Conservation (phyloP, 768 basidiomycete genomes). For the Phlegmacium glaucopus region DNA sequence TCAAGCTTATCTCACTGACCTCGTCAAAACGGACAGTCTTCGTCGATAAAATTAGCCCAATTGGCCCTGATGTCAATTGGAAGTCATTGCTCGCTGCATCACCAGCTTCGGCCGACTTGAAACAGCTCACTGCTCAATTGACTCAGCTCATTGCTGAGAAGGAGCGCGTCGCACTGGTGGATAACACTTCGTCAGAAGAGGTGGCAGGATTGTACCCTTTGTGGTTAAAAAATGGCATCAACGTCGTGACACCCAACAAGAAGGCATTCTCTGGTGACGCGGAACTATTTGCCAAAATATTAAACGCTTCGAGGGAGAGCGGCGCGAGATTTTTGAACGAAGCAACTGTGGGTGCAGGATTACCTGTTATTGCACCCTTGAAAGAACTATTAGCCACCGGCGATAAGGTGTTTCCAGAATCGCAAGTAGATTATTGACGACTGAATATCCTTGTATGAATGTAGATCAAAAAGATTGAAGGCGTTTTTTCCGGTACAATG, state of each 20-base stretch:
- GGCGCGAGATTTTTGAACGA: conserved; percentile 80
- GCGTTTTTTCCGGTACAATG: conserved; percentile 96
- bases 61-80: conserved; percentile 34
- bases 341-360: conserved; percentile 91
- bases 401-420: conserved; percentile 59
- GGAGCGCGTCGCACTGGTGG: conserved; percentile 69
- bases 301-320: conserved; percentile 51
- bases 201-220: conserved; percentile 81
- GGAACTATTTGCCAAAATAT: conserved; percentile 64
- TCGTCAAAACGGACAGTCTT: conserved; percentile 64
- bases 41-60: conserved; percentile 40
- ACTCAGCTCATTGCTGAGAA: conserved; percentile 43
- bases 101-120: conserved; percentile 45
- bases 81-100: conserved; percentile 36
- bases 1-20: conserved; percentile 66
- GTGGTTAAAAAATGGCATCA: conserved; percentile 74
- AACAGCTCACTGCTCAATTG: conserved; percentile 43
- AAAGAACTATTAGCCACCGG: conserved; percentile 92
- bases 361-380: conserved; percentile 89
- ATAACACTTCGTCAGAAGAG: conserved; percentile 86
- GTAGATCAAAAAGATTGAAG: conserved; percentile 88
- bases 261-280: conserved; percentile 85
- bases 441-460: not conserved
- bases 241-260: conserved; percentile 96
- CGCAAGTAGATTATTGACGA: not conserved